Conservation (phyloP, 1,139 yeast species). For the Sugiyamaella novakii region DNA sequence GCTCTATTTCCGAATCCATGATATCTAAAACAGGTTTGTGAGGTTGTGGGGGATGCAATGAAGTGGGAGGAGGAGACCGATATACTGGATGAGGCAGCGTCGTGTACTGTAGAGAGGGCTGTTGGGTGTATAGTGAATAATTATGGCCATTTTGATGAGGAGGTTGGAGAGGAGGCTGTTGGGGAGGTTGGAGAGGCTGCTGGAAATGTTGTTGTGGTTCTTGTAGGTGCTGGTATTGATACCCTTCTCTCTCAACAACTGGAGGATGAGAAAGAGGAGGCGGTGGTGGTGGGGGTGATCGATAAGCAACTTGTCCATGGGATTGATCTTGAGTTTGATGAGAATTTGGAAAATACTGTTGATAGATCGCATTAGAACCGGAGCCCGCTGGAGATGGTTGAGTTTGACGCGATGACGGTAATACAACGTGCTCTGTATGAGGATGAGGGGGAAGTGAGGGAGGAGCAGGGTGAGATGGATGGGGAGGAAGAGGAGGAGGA, state of each 20-base stretch:
- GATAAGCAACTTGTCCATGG: background rate
- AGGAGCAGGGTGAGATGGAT: conserved; percentile 1
- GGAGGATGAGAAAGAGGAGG: conserved; percentile 16
- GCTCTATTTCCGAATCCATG: conserved; percentile 12
- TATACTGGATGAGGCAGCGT: background rate
- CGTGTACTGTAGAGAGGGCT: background rate
- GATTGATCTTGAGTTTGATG: background rate
- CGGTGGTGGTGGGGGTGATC: conserved; percentile 3
- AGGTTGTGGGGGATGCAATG: conserved; percentile 3
- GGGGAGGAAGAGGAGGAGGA: conserved; percentile 1
- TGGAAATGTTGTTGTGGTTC: conserved; percentile 13
- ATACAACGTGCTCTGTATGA: background rate
- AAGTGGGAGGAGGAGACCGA: conserved; percentile 13
- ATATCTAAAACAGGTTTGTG: conserved; percentile 10
- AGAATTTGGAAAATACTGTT: conserved; percentile 6
- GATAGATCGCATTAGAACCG: background rate
- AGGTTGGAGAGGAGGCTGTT: conserved; percentile 17
- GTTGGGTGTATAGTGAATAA: conserved; percentile 7
- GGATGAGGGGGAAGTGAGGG: background rate
- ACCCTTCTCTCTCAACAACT: background rate
- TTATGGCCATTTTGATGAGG: conserved; percentile 23
- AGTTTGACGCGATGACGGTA: background rate
- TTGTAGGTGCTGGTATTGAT: conserved; percentile 3
- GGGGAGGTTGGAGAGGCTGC: conserved; percentile 14
- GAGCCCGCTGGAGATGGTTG: background rate